Percentiles rank a stretch among this genome's conserved stretches.
phyloP scores from a whole-genome alignment of 2,329 filamentous ascomycete species.

The Geosmithia flava region DNA sequence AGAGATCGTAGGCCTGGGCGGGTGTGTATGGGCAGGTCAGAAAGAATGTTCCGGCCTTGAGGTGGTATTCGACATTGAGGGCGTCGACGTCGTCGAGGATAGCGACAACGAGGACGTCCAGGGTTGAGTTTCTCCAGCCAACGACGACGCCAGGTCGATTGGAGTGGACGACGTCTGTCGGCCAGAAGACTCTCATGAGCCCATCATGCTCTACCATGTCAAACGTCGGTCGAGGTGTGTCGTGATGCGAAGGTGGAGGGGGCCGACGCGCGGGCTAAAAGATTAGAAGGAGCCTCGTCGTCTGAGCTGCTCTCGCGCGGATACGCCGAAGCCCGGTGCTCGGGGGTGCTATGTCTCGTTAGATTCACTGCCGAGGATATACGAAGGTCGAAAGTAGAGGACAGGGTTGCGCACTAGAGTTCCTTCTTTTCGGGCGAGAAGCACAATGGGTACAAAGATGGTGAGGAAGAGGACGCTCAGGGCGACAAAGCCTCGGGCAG shows the following conservation, averaged over 20 bases:
- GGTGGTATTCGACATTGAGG: slow-evolving; percentile 74
- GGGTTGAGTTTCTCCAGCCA: slow-evolving; percentile 86
- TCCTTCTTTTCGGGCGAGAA: slow-evolving; percentile 70
- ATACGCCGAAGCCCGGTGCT: slow-evolving; percentile 66
- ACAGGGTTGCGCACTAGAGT: slow-evolving; percentile 48
- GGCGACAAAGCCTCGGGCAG: slow-evolving; percentile 71
- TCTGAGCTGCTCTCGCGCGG: slow-evolving; percentile 87
- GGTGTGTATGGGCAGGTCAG: slow-evolving; percentile 72
- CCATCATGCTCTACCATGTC: slow-evolving; percentile 69
- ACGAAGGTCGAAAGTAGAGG: neutral
- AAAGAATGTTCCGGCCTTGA: slow-evolving; percentile 73
- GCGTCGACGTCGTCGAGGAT: slow-evolving; percentile 82
- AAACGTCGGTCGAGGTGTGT: slow-evolving; percentile 14
- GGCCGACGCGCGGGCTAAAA: slow-evolving; percentile 43
- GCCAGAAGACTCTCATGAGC: slow-evolving; percentile 98
- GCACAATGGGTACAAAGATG: slow-evolving; percentile 72
- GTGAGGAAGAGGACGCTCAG: slow-evolving; percentile 77
- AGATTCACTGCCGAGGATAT: neutral
- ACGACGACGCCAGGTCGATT: slow-evolving; percentile 74
- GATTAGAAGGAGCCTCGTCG: slow-evolving; percentile 87
- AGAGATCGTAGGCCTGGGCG: slow-evolving; percentile 69
- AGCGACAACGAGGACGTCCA: slow-evolving; percentile 83
- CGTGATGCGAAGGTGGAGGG: slow-evolving; percentile 7
- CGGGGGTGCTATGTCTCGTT: slow-evolving; percentile 58
- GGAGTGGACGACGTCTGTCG: slow-evolving; percentile 66